Conservation (phyloP, 164 flowering plant species). For the Annona squamosa region DNA sequence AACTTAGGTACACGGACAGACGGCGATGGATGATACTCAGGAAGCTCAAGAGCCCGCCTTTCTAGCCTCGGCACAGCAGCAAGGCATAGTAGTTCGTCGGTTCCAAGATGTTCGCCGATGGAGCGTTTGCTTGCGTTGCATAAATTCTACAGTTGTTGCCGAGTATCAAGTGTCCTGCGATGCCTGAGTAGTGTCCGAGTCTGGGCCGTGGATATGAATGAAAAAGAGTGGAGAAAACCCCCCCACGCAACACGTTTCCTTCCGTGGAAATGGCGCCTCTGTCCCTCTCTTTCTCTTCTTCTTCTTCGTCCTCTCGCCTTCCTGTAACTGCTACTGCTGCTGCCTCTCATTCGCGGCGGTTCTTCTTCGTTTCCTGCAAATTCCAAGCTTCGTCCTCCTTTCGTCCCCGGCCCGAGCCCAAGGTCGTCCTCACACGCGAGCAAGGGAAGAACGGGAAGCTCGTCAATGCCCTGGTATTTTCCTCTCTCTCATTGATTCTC, state of each 20-base stretch:
- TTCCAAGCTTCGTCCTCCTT: conserved; percentile 5
- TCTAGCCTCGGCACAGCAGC: too few relatives aligned
- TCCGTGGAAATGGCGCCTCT: conserved; percentile 1
- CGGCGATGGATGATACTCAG: too few relatives aligned
- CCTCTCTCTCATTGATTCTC: conserved; percentile 2
- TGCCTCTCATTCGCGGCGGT: background rate
- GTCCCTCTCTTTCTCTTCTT: background rate
- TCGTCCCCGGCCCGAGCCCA: background rate
- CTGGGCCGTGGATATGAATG: background rate
- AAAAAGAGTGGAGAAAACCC: background rate
- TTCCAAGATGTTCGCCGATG: background rate
- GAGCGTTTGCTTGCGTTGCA: background rate
- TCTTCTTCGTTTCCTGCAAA: background rate
- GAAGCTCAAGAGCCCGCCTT: too few relatives aligned
- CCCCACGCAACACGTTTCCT: conserved; percentile 6
- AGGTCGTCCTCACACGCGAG: conserved; percentile 89
- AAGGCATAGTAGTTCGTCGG: background rate
- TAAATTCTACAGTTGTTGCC: background rate
- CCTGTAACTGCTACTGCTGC: background rate
- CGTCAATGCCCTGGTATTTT: conserved; percentile 58
- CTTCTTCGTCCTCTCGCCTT: background rate
- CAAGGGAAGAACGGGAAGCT: conserved; percentile 89
- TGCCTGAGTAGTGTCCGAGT: background rate
- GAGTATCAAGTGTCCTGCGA: background rate
- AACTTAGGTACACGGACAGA: too few relatives aligned